Evolutionary conservation across 75 land plant genomes (phyloP).

Genomic region (Pinus taeda): DNA sequence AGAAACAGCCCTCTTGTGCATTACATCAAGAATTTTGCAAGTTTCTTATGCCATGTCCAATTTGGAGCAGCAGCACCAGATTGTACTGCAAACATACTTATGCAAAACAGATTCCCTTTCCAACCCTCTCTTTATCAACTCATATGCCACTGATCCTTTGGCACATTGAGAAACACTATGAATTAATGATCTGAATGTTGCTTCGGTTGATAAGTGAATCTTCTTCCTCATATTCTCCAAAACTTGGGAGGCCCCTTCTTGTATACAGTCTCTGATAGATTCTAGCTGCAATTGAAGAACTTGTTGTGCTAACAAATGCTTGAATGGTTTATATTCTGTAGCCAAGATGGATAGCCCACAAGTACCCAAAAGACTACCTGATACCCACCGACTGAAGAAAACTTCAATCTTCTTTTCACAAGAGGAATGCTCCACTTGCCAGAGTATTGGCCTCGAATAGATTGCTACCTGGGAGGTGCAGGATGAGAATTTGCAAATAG

Average conservation of each 20-base stretch:
- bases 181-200: conserved; percentile 62
- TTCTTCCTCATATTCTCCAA: conserved; percentile 38
- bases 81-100: conserved; percentile 23
- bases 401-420: conserved; percentile 43
- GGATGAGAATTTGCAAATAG: conserved; percentile 82
- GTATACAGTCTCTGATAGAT: background rate
- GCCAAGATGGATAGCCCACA: conserved; percentile 18
- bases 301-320: conserved; percentile 34
- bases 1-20: conserved; percentile 28
- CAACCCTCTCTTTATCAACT: conserved; percentile 32
- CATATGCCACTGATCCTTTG: conserved; percentile 35
- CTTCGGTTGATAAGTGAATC: conserved; percentile 60
- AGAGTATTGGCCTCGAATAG: conserved; percentile 76
- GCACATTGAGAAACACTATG: conserved; percentile 48
- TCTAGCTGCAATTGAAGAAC: conserved; percentile 3
- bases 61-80: conserved; percentile 49
- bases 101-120: conserved; percentile 20
- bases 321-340: conserved; percentile 38
- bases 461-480: conserved; percentile 80
- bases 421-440: conserved; percentile 76
- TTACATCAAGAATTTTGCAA: conserved; percentile 37
- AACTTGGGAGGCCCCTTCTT: background rate
- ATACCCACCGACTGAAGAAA: conserved; percentile 8
- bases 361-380: background rate
- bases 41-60: conserved; percentile 31